Evolutionary conservation across 2,329 filamentous ascomycete genomes (phyloP), one percentile per base, ranked within the genome.

Genomic region (Trichoderma harzianum): DNA sequence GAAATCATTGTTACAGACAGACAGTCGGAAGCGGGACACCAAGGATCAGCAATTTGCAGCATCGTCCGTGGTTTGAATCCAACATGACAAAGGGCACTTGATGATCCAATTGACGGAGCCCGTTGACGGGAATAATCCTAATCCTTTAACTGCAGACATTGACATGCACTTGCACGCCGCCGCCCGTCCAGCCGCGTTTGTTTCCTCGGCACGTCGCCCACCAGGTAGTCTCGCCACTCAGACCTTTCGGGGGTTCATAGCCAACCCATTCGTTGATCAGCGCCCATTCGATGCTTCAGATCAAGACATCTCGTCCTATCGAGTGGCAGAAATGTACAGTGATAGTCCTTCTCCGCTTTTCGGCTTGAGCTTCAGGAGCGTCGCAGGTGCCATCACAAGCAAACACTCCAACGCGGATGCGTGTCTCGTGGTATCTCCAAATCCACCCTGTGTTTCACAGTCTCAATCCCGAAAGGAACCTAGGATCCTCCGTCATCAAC

Each of bases 1-100:
- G 68, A 70, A 70, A 70, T 70, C 68, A 55, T 21, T 63, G 68
- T 70, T 70, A 64, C 68, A 70, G 68, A 70, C 66, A 70, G 43
- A 69, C 21, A 69, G 55, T 18, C 66, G 26, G 57, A 53, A 53
- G 66, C 66, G 66, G 65, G 66, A 69, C 66, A 43, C 66, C 34
- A 51, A 51, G 55, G n/a, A 51, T 39, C 36, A 34, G 66, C 36
- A 61, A 69, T 61, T 68, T 58, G n/a, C 57, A 60, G 57, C 43
- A 51, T 68, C 55, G 55, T 32, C 30, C 34, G 60, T 39, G 47
- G 34, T 30, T 28, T n/a, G 28, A 60, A 21, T 32, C 32, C 32
- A 63, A 21, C 34, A 36, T 36, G 34, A 36, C 47, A 53, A 21
- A 47, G 24, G 11, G 39, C 36, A 18, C 26, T 32, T 24, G 5